Percentiles rank a stretch among this genome's conserved stretches.
Conservation (phyloP, 257 asterid genomes). For the Penstemon barbatus region DNA sequence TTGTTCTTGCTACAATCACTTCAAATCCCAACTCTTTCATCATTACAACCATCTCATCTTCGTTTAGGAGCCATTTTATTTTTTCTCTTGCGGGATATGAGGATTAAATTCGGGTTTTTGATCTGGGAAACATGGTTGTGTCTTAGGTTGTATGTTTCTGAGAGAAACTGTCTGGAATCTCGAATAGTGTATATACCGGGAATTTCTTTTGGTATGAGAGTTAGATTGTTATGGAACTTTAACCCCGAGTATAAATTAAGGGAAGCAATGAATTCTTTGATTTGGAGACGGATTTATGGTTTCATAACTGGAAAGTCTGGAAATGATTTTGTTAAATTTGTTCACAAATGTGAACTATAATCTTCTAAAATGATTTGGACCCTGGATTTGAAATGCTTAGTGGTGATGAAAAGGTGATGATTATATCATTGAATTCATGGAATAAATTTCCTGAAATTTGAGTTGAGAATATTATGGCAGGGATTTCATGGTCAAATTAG, state of each 20-base stretch:
- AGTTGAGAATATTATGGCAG: constrained; percentile 46
- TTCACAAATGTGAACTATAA: constrained; percentile 32
- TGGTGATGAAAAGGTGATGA: constrained; percentile 58
- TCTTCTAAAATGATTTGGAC: constrained; percentile 43
- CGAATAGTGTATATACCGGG: constrained; percentile 43
- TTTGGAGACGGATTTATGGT: constrained; percentile 38
- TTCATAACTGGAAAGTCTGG: constrained; percentile 30
- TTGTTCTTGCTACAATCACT: constrained; percentile 33
- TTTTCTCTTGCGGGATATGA: constrained; percentile 44
- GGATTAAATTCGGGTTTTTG: constrained; percentile 32
- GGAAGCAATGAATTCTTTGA: constrained; percentile 47
- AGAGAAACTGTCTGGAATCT: constrained; percentile 42
- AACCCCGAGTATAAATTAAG: constrained; percentile 50
- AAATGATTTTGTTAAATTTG: constrained; percentile 36
- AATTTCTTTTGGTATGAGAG: constrained; percentile 38
- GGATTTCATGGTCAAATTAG: constrained; percentile 31
- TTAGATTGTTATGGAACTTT: constrained; percentile 43
- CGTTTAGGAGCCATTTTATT: constrained; percentile 45
- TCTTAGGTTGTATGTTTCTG: constrained; percentile 32
- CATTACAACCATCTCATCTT: constrained; percentile 43
- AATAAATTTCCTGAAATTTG: constrained; percentile 46
- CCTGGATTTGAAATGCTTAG: constrained; percentile 36
- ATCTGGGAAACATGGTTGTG: constrained; percentile 35
- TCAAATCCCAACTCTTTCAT: constrained; percentile 48
- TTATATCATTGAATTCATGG: constrained; percentile 56